Conservation (phyloP, 805 yeast genomes). For the Lachancea sp. region DNA sequence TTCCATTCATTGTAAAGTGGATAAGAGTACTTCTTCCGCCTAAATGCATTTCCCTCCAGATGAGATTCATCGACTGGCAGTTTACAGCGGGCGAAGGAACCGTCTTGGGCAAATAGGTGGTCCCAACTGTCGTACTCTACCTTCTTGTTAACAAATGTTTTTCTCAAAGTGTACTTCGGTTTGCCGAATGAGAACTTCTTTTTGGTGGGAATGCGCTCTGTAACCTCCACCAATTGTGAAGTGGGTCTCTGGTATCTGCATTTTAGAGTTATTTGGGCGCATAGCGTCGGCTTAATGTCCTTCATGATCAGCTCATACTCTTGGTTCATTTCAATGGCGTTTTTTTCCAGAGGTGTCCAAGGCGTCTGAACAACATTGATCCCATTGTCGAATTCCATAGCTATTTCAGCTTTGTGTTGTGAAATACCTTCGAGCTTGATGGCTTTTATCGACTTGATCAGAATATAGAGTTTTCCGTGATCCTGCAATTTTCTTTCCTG, state of each 20-base stretch:
- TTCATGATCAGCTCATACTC: conserved; percentile 64
- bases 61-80: conserved; percentile 35
- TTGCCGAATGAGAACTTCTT: conserved; percentile 27
- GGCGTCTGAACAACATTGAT: conserved; percentile 70
- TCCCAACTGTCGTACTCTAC: conserved; percentile 53
- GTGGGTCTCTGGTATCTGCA: conserved; percentile 45
- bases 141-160: conserved; percentile 45
- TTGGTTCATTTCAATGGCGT: conserved; percentile 43
- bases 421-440: conserved; percentile 43
- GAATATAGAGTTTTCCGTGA: conserved; percentile 48
- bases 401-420: conserved; percentile 43
- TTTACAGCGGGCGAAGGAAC: conserved; percentile 80
- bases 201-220: conserved; percentile 47
- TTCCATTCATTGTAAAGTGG: conserved; percentile 69
- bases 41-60: conserved; percentile 14
- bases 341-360: conserved; percentile 31
- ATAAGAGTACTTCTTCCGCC: conserved; percentile 7
- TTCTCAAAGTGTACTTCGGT: conserved; percentile 33
- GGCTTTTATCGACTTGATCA: conserved; percentile 41
- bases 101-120: conserved; percentile 67
- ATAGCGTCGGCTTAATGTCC: conserved; percentile 30
- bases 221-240: conserved; percentile 51
- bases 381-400: conserved; percentile 66
- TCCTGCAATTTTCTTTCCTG: conserved; percentile 11
- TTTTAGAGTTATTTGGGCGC: conserved; percentile 65